A percentile compares a stretch with the other conserved stretches of the same genome.
Conservation (phyloP, 352 stramenopile species). For the Globisporangium paddicum region DNA sequence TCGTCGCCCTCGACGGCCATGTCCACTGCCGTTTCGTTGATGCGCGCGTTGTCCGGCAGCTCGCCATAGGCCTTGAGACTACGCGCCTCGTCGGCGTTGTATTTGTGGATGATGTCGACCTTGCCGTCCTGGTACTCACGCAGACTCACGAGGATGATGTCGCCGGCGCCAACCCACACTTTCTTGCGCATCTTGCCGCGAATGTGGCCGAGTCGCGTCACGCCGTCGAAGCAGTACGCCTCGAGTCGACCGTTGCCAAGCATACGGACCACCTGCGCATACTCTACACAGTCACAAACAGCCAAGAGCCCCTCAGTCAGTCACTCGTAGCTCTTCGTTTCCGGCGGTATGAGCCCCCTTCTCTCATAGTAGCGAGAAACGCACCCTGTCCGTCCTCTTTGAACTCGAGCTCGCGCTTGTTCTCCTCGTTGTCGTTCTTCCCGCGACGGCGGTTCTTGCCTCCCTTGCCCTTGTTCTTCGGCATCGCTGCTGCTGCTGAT, state of each 20-base stretch:
- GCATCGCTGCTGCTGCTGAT: slow-evolving; percentile 41
- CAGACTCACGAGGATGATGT: slow-evolving; percentile 99
- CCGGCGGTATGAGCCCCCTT: not conserved
- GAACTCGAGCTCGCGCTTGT: slow-evolving; percentile 99
- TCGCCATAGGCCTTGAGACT: slow-evolving; percentile 99
- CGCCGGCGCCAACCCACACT: slow-evolving; percentile 97
- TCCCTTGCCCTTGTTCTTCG: slow-evolving; percentile 95
- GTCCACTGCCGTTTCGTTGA: slow-evolving; percentile 87
- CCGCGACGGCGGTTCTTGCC: slow-evolving; percentile 97
- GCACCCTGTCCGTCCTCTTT: slow-evolving; percentile 98
- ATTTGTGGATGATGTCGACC: slow-evolving; percentile 99
- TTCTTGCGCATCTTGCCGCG: slow-evolving; percentile 99
- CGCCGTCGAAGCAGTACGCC: slow-evolving; percentile 98
- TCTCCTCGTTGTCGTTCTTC: slow-evolving; percentile 99
- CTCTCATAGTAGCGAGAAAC: slow-evolving; percentile 15
- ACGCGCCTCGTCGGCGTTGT: slow-evolving; percentile 96
- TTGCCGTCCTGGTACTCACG: slow-evolving; percentile 99
- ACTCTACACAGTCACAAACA: slow-evolving; percentile 68
- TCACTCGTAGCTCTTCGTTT: not conserved
- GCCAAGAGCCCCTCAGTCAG: not conserved
- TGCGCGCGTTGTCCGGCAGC: slow-evolving; percentile 94
- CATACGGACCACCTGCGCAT: slow-evolving; percentile 98
- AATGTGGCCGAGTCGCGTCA: slow-evolving; percentile 97
- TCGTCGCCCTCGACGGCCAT: slow-evolving; percentile 84
- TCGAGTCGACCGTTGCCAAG: slow-evolving; percentile 98